Percentiles rank a stretch among this genome's conserved stretches.
Conservation (phyloP, 768 basidiomycete species). For the Boletus reticuloceps region DNA sequence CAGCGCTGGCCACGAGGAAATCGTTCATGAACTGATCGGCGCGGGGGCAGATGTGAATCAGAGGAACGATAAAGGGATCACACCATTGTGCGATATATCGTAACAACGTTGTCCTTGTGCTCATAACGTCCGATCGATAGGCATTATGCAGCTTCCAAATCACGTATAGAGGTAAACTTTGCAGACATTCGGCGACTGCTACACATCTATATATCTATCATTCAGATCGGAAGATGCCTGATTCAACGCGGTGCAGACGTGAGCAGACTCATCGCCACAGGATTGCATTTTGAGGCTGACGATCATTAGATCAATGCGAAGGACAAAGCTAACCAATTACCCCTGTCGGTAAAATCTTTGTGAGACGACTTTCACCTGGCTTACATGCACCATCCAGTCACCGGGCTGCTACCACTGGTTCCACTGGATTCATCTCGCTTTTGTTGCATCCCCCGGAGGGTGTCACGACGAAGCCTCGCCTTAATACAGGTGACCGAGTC, state of each 20-base stretch:
- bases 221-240: constrained; percentile 82
- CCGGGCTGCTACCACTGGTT: constrained; percentile 94
- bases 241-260: constrained; percentile 91
- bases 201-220: constrained; percentile 14
- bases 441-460: constrained; percentile 83
- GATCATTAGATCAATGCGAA: constrained; percentile 80
- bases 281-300: constrained; percentile 31
- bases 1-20: constrained; percentile 75
- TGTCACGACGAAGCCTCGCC: constrained; percentile 61
- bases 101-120: not conserved
- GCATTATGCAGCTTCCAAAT: constrained; percentile 93
- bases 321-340: constrained; percentile 90
- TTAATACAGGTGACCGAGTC: constrained; percentile 83
- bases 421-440: constrained; percentile 82
- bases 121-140: constrained; percentile 38
- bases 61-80: constrained; percentile 79
- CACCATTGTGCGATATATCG: constrained; percentile 60
- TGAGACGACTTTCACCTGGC: not conserved
- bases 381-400: constrained; percentile 52
- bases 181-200: constrained; percentile 24
- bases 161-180: constrained; percentile 67
- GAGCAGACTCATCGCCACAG: constrained; percentile 39
- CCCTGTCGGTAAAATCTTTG: constrained; percentile 53
- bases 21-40: constrained; percentile 74
- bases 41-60: constrained; percentile 82